A percentile compares a stretch with the other conserved stretches of the same genome.
Conservation (phyloP, 2,329 filamentous ascomycete genomes). For the Nemania sp. region DNA sequence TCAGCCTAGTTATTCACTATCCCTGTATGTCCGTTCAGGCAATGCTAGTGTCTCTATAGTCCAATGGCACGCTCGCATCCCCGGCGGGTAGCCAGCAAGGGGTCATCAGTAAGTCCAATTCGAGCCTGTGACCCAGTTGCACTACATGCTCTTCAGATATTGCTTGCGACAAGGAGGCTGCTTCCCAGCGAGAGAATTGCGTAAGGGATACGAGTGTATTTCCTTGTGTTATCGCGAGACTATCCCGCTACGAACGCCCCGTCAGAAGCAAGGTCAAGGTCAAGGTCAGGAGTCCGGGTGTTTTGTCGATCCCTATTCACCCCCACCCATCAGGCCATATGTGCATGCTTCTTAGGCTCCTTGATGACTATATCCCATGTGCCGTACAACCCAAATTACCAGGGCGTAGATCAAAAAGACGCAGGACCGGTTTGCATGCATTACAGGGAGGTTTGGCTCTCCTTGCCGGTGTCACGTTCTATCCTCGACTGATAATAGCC, state of each 20-base stretch:
- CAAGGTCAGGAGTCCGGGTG: background rate
- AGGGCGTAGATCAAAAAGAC: background rate
- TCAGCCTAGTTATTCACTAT: background rate
- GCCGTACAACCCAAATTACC: background rate
- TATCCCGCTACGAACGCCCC: background rate
- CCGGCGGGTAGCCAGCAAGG: background rate
- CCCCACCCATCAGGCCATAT: conserved; percentile 3
- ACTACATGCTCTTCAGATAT: background rate
- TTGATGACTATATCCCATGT: background rate
- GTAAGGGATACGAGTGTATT: background rate
- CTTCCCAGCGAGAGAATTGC: background rate
- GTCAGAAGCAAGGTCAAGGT: background rate
- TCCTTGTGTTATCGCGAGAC: background rate
- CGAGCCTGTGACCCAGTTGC: background rate
- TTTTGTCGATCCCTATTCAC: background rate
- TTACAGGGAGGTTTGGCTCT: background rate
- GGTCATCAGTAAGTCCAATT: background rate
- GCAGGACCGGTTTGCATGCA: background rate
- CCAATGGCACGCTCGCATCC: background rate
- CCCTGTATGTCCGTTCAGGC: no score
- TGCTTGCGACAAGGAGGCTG: background rate
- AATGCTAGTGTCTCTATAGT: background rate
- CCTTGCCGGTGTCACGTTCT: background rate
- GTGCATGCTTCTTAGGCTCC: background rate
- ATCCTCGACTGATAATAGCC: background rate